Evolutionary conservation across 1,284 basidiomycete genomes (phyloP).

Genomic region (Waitea zeae): DNA sequence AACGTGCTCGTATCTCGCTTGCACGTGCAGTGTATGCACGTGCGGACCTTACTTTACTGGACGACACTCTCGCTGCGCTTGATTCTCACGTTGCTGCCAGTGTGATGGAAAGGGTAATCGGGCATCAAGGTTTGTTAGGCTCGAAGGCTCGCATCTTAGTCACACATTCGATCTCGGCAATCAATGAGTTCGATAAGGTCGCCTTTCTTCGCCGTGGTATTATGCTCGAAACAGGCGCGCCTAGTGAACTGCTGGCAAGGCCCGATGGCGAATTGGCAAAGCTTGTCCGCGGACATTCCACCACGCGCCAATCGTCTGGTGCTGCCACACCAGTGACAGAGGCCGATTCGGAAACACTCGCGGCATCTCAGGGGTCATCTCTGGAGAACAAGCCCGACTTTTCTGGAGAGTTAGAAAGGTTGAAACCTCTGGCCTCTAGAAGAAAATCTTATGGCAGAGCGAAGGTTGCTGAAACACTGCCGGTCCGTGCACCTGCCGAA

Average conservation of each 20-base stretch:
- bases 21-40: conserved; percentile 25
- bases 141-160: conserved; percentile 80
- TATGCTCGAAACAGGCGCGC: conserved; percentile 68
- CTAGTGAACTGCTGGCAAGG: conserved; percentile 44
- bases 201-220: conserved; percentile 72
- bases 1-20: conserved; percentile 41
- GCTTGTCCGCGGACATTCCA: conserved; percentile 44
- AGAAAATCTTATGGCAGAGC: conserved; percentile 32
- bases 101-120: conserved; percentile 69
- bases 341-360: conserved; percentile 10
- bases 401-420: conserved; percentile 10
- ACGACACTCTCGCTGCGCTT: conserved; percentile 40
- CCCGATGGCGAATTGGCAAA: conserved; percentile 58
- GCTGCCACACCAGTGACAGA: conserved; percentile 35
- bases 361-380: conserved; percentile 10
- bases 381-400: conserved; percentile 7
- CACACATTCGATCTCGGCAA: conserved; percentile 79
- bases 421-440: conserved; percentile 3
- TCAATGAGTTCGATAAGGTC: conserved; percentile 69
- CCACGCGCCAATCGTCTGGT: conserved; percentile 21
- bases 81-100: conserved; percentile 27
- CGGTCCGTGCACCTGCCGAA: conserved; percentile 19
- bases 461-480: conserved; percentile 19
- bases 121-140: conserved; percentile 72
- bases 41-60: conserved; percentile 25